Evolutionary conservation across 345 rosid genomes (phyloP), one percentile per base, ranked within the genome.

Genomic region (Combretum micranthum): DNA sequence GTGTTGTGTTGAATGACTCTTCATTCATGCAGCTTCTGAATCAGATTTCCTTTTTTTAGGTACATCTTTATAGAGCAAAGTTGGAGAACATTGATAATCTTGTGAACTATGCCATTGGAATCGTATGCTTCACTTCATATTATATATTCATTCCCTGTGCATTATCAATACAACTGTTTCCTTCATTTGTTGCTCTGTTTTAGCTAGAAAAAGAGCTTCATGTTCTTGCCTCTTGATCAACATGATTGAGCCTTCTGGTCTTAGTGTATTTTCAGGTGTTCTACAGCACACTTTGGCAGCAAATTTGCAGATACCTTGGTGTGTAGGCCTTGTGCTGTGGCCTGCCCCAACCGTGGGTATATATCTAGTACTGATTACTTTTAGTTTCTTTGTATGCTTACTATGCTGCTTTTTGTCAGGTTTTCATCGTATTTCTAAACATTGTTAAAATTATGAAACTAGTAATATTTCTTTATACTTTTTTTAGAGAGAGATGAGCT

Each of bases 281-380:
- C 72, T 93, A 93, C 69, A 93, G 97, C 76, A 52, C 97, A 89
- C 72, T 93, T 93, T 60, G 99, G 99, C 52, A 93, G 99, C 80
- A 89, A 84, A 69, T 77, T 93, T 57, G 99, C 99, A 46, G 99
- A 93, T 72, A 80, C 99, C 97, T 15, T 89, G 94, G 96, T 83
- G 94, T 63, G 87, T 89, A 94, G 97, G 97, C 60, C 91, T 89
- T 32, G 94, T 93, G 65, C 60, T 89, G 17, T 96, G 97, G 15
- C 97, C 97, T 2, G 99, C 96, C 66, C 99, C 97, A 73, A 77
- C 83, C 54, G 87, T 93, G 63, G 92, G 90, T 77, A 66, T 19
- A 21, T 17, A n/a, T n/a, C n/a, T n/a, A n/a, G n/a, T n/a, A n/a
- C n/a, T n/a, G n/a, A n/a, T n/a, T n/a, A n/a, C n/a, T n/a, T n/a